Percentiles rank a stretch among this genome's conserved stretches.
phyloP scores from a whole-genome alignment of 257 asterid genomes.

The Solanum chilense region DNA sequence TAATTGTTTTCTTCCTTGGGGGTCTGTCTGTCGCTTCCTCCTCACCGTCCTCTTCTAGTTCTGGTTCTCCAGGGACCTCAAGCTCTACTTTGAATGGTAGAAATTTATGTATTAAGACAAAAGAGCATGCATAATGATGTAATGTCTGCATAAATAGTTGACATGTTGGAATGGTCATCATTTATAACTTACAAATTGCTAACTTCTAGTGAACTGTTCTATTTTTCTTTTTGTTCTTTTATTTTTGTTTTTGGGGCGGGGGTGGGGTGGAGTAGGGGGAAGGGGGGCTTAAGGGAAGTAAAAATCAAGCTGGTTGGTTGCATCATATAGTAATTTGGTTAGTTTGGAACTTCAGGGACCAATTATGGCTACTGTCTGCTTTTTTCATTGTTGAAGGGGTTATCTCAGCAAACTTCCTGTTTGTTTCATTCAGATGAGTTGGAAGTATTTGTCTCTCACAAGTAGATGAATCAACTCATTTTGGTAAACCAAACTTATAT shows the following conservation, averaged over 20 bases:
- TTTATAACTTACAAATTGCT: neutral
- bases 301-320: neutral
- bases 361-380: neutral
- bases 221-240: neutral
- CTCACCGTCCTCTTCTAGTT: slow-evolving; percentile 16
- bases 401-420: neutral
- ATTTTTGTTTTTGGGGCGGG: neutral
- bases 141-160: neutral
- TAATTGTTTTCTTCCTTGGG: slow-evolving; percentile 20
- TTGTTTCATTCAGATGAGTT: neutral
- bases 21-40: slow-evolving; percentile 19
- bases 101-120: neutral
- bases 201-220: neutral
- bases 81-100: slow-evolving; percentile 23
- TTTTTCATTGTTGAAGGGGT: neutral
- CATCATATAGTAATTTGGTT: neutral
- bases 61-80: slow-evolving; percentile 29
- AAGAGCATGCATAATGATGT: neutral
- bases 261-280: neutral
- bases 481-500: neutral
- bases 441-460: neutral
- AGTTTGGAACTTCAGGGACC: neutral
- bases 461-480: neutral
- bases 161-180: neutral
- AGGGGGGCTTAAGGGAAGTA: neutral